Base-by-base conservation (phyloP, 169 alveolate species). In the Plasmodium vinckei region DNA sequence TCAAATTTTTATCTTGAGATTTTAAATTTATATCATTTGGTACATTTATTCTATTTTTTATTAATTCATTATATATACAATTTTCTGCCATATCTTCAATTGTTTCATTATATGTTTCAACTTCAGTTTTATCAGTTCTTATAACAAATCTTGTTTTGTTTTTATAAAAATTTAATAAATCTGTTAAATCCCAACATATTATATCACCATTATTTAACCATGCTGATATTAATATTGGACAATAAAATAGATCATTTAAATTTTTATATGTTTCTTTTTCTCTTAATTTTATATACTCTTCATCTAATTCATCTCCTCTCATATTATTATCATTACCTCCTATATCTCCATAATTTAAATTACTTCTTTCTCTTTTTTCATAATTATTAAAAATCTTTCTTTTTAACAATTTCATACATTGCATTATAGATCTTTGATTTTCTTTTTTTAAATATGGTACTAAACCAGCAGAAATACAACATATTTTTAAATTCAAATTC, bases 151-250 rank as follows among this genome's bases (percentile, higher is more conserved):
- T 56, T 27, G 73, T 59, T 15, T 39, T 68, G 2, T 60, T 64
- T 69, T 86, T 86, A 42, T 86, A 70, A 59, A 15, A 69, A 47
- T 47, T 60, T 69, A 86, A 47, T 44, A 86, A 86, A 27, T 86
- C 75, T 1, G 91, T 86, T 15, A 86, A 46, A 72, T 86, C 91
- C 91, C 91, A 86, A 59, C 91, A 86, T 15, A 86, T 59, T 21
- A 86, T 17, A 27, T 86, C 87, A 5, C 91, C 91, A 51, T 68
- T 86, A 51, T 46, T 69, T 86, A 86, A 56, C 9, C 75, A 86
- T n/a, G 91, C 91, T 42, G 23, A 60, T 1, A 86, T 53, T 46
- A 86, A 49, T 10, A 69, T 49, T 4, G 91, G 91, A 15, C 87
- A 86, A 27, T 51, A 57, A 49, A 86, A 86, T 13, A 86, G 33